Base-by-base conservation (phyloP, 2,329 filamentous ascomycete species). In the Neopestalotiopsis clavispora region DNA sequence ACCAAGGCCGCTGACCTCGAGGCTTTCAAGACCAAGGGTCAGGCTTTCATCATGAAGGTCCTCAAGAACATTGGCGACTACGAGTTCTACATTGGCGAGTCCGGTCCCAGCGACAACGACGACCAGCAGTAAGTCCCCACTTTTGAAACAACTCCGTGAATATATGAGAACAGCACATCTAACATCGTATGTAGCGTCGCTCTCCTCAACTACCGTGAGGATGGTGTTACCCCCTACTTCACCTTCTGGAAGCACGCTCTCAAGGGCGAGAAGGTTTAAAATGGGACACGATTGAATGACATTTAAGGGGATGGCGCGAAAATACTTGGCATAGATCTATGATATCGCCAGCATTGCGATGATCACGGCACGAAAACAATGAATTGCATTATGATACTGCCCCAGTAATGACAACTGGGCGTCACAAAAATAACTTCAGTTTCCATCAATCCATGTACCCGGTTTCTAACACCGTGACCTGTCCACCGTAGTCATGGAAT, bases 161-260 rank as follows among this genome's bases (percentile, higher is more conserved):
- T 20, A 4, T 9, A 1, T n/a, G 4, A 20, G 7, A 52, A 7
- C 17, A 52, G 1, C 45, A 52, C 4, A 23, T 52, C 45, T 52
- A 20, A 52, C n/a, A 17, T 38, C 71, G 64, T 34, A 69, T 59
- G 17, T 72, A 95, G 93, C 90, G 87, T 97, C 77, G 87, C 95
- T 74, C 93, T 98, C 75, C 92, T 98, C 80, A 97, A 98, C 89
- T 99, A 97, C 90, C 95, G 96, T 78, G 95, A 97, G 82, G 96
- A 98, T 78, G 96, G 96, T 82, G 83, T 92, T 75, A 98, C 95
- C 68, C 96, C 96, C 70, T 99, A 89, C 81, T 87, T 97, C 77
- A 92, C 90, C 75, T 85, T 97, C 86, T 98, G 95, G 95, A 98
- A 98, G 90, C 92, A 98, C 85, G 96, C 95, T 79, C 84, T 98